These are phyloP conservation scores for Diplodia intermedia DNA, from an alignment of 2,329 filamentous ascomycete genomes.

Conservation along the genomic window DNA sequence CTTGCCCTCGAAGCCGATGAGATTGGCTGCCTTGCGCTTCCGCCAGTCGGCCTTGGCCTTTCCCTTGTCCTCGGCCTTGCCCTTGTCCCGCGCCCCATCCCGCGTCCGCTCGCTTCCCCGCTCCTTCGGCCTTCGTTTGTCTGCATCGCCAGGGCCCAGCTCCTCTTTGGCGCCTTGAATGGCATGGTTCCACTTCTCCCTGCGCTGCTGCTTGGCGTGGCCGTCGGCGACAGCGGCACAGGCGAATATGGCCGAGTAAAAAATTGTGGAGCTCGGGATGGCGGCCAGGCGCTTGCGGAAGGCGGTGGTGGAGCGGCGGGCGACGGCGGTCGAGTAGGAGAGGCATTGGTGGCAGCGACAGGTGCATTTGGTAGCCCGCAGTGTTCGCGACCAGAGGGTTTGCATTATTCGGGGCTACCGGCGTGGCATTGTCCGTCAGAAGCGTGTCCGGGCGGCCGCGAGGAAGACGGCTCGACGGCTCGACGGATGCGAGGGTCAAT, in stretches of 20 bases:
- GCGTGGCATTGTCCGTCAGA: conserved; percentile 21
- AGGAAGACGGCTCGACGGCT: neutral
- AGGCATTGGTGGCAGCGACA: conserved; percentile 70
- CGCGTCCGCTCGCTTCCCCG: neutral
- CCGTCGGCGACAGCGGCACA: conserved; percentile 70
- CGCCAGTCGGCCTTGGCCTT: neutral
- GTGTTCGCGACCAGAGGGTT: conserved; percentile 70
- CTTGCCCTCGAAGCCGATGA: neutral
- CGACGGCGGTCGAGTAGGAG: conserved; percentile 56
- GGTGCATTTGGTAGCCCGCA: conserved; percentile 62
- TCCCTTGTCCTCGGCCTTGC: neutral
- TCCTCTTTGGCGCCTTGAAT: conserved; percentile 63
- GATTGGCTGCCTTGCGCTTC: neutral
- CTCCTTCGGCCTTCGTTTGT: conserved; percentile 2
- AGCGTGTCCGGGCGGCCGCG: neutral
- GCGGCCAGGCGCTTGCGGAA: conserved; percentile 60
- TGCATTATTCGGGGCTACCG: conserved; percentile 62
- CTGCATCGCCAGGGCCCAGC: conserved; percentile 42
- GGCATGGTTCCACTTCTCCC: conserved; percentile 66
- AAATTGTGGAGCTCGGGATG: conserved; percentile 66
- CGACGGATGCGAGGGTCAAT: conserved; percentile 1
- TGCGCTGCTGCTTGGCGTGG: conserved; percentile 63
- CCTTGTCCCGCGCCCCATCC: neutral
- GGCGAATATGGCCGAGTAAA: conserved; percentile 72
- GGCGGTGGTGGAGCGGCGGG: conserved; percentile 58